Evolutionary conservation across 306 rosid genomes (phyloP), one percentile per base, ranked within the genome.

Genomic region (Prunus kanzakura): DNA sequence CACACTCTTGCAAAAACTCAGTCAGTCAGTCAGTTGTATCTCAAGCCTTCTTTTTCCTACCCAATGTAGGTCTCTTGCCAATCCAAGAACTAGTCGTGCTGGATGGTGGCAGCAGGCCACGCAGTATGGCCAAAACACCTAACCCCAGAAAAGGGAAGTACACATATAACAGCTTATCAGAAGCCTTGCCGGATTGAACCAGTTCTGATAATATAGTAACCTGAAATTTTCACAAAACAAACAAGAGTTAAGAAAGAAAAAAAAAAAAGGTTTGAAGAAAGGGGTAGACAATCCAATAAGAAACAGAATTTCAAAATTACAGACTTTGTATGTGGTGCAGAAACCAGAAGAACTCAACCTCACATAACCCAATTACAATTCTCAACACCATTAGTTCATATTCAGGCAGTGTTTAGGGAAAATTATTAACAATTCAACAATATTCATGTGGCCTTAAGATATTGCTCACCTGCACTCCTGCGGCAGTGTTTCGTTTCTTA

Each of bases 91-190:
- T 3, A 8, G 78, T n/a, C 60, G 76, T 81, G 76, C 78, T 67
- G 7, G 92, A 87, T 64, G 77, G 73, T 35, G 85, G 55, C 43
- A 87, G 63, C 75, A 92, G 77, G 25, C 97, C 97, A 2, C 96
- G 84, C 41, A 88, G 81, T 49, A 41, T 66, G 49, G 93, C 92
- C 64, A 90, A 35, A 65, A 84, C 79, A 55, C 88, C 88, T 63
- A 92, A 67, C 76, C 89, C 90, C 84, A 87, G 4, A 89, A 88
- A 87, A 56, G 96, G 85, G 69, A 30, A 70, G 80, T 92, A 88
- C 55, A 83, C 13, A 57, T 54, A 73, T 78, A 90, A 70, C 45
- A 92, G 83, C 80, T 84, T 83, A 3, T 80, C 86, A 20, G 96
- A 90, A 70, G 96, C 91, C 88, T 79, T 83, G 16, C 80, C 73